Percentiles rank a stretch among this genome's conserved stretches.
phyloP scores from a whole-genome alignment of 768 basidiomycete species.

The Mycena chlorophos region DNA sequence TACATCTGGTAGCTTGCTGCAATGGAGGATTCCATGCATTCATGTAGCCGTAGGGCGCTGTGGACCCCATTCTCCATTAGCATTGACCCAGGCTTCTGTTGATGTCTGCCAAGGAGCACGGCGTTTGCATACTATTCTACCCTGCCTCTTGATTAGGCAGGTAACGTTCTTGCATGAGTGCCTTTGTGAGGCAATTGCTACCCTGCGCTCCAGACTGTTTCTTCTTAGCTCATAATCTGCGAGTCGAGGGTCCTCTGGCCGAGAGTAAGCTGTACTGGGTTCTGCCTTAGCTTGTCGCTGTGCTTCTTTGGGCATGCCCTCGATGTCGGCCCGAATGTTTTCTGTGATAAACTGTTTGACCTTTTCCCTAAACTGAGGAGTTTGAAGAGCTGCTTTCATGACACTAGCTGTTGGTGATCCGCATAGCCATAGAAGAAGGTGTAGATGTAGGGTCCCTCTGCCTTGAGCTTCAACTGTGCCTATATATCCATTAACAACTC shows the following conservation, averaged over 20 bases:
- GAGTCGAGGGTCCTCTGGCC: slow-evolving; percentile 34
- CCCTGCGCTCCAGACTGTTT: background rate
- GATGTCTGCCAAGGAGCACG: slow-evolving; percentile 31
- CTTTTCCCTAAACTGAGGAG: slow-evolving; percentile 26
- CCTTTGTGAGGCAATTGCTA: background rate
- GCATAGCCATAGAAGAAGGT: slow-evolving; percentile 35
- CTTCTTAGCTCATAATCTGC: slow-evolving; percentile 9
- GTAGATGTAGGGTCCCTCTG: slow-evolving; percentile 37
- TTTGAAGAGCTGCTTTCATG: slow-evolving; percentile 27
- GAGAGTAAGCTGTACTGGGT: slow-evolving; percentile 31
- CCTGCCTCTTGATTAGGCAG: slow-evolving; percentile 25
- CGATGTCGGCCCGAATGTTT: slow-evolving; percentile 31
- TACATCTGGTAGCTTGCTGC: too few relatives aligned
- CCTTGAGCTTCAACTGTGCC: slow-evolving; percentile 43
- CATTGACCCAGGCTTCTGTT: background rate
- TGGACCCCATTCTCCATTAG: background rate
- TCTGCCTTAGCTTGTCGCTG: slow-evolving; percentile 16
- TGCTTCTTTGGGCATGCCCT: slow-evolving; percentile 8
- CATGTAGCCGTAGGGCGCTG: background rate
- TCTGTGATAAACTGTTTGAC: slow-evolving; percentile 8
- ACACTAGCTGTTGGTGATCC: slow-evolving; percentile 28
- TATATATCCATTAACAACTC: slow-evolving; percentile 34
- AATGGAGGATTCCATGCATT: background rate
- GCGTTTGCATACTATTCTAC: slow-evolving; percentile 32
- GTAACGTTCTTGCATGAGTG: background rate